Conservation (phyloP, 2,329 filamentous ascomycete genomes). For the Grosmannia huntii region DNA sequence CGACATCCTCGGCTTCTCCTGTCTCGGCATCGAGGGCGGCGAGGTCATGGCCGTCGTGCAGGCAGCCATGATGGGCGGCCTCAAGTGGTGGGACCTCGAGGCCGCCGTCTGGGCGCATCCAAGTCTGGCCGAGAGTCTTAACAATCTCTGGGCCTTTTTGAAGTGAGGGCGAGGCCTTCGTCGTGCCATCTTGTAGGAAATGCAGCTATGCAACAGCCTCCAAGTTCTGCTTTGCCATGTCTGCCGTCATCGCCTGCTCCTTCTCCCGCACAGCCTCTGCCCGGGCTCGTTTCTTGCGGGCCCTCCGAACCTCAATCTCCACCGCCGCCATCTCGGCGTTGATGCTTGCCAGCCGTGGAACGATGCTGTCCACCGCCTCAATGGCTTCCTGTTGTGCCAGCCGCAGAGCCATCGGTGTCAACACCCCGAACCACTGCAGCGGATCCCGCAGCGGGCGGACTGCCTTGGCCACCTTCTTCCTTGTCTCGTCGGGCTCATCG, state of each 20-base stretch:
- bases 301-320: slow-evolving; percentile 56
- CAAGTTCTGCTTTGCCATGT: background rate
- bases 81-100: background rate
- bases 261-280: slow-evolving; percentile 14
- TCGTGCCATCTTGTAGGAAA: too few species aligned
- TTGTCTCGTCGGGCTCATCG: background rate
- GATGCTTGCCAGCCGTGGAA: slow-evolving; percentile 46
- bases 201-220: background rate
- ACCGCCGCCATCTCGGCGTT: slow-evolving; percentile 47
- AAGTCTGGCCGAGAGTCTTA: background rate
- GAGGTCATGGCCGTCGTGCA: background rate
- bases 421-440: slow-evolving; percentile 42
- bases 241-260: background rate
- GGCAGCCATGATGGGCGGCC: background rate
- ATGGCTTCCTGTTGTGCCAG: slow-evolving; percentile 48
- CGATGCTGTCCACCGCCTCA: slow-evolving; percentile 38
- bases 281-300: slow-evolving; percentile 41
- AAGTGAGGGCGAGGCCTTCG: background rate
- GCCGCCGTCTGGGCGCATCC: background rate
- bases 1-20: background rate
- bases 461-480: slow-evolving; percentile 2
- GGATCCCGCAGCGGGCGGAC: slow-evolving; percentile 32
- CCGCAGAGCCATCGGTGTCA: slow-evolving; percentile 38
- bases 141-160: background rate
- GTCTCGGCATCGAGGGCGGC: background rate